phyloP scores from a whole-genome alignment of 345 rosid genomes.

The Hibiscus mutabilis region DNA sequence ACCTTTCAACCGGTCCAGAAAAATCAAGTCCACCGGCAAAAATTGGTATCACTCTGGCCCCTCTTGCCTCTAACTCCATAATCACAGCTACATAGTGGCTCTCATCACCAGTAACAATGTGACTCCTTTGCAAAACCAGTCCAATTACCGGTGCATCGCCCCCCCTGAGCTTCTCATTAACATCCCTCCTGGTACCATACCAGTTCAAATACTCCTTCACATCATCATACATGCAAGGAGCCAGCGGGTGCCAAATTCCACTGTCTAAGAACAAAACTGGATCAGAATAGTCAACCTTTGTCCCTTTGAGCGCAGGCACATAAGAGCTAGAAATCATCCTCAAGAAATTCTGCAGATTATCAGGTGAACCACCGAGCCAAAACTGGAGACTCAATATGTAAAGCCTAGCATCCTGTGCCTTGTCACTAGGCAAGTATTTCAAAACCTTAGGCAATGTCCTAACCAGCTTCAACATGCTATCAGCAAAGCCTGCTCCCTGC shows the following conservation, averaged over 20 bases:
- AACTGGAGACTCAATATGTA: conserved; percentile 95
- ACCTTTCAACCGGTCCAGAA: conserved; percentile 86
- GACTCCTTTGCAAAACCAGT: conserved; percentile 89
- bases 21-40: conserved; percentile 95
- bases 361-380: conserved; percentile 98
- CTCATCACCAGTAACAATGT: conserved; percentile 95
- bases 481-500: conserved; percentile 92
- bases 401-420: conserved; percentile 97
- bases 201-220: conserved; percentile 94
- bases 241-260: conserved; percentile 97
- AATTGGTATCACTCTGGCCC: conserved; percentile 93
- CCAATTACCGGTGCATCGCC: conserved; percentile 72
- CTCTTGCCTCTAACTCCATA: conserved; percentile 94
- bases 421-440: conserved; percentile 93
- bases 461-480: conserved; percentile 90
- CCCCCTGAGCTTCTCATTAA: conserved; percentile 58
- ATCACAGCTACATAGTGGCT: conserved; percentile 96
- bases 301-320: conserved; percentile 73
- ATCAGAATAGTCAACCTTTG: conserved; percentile 68
- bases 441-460: conserved; percentile 93
- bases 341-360: conserved; percentile 85
- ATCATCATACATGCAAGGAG: conserved; percentile 92
- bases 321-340: conserved; percentile 93
- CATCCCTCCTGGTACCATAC: conserved; percentile 83
- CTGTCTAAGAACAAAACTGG: conserved; percentile 88